phyloP scores from a whole-genome alignment of 352 stramenopile genomes.

The Aphanomyces stellatus region DNA sequence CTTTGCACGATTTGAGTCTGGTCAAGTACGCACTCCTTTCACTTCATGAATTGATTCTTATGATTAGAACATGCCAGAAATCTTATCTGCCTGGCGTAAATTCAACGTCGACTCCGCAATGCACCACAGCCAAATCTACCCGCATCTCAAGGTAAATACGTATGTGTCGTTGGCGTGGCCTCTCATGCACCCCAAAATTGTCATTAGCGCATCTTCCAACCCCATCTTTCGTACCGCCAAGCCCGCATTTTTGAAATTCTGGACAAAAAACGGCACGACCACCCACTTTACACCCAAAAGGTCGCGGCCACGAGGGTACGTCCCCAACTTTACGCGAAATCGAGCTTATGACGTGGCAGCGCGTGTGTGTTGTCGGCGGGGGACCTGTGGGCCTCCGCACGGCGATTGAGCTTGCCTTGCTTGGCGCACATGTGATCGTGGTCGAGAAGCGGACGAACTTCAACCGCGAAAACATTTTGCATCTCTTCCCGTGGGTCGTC shows the following conservation, averaged over 20 bases:
- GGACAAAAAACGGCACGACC: slow-evolving; percentile 1
- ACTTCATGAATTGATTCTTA: slow-evolving; percentile 12
- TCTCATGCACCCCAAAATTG: too few relatives aligned
- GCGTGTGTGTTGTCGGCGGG: slow-evolving; percentile 65
- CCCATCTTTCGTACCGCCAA: slow-evolving; percentile 3
- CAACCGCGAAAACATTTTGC: slow-evolving; percentile 75
- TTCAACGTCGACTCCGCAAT: not conserved
- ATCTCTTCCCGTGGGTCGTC: slow-evolving; percentile 78
- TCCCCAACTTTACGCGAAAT: too few relatives aligned
- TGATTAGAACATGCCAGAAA: slow-evolving; percentile 19
- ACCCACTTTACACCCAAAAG: not conserved
- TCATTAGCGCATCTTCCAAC: not conserved
- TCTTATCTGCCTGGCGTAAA: not conserved
- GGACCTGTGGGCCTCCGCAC: slow-evolving; percentile 64
- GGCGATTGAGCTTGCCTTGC: slow-evolving; percentile 58
- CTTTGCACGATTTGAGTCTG: slow-evolving; percentile 1
- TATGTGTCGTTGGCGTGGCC: too few relatives aligned
- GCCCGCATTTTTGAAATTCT: slow-evolving; percentile 18
- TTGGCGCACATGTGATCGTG: slow-evolving; percentile 62
- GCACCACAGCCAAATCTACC: not conserved
- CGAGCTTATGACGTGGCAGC: slow-evolving; percentile 27
- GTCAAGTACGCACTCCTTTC: not conserved
- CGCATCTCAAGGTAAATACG: slow-evolving; percentile 5
- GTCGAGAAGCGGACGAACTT: slow-evolving; percentile 79
- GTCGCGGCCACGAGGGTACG: not conserved